Conservation (phyloP, 805 yeast genomes). For the Candida chilensis region DNA sequence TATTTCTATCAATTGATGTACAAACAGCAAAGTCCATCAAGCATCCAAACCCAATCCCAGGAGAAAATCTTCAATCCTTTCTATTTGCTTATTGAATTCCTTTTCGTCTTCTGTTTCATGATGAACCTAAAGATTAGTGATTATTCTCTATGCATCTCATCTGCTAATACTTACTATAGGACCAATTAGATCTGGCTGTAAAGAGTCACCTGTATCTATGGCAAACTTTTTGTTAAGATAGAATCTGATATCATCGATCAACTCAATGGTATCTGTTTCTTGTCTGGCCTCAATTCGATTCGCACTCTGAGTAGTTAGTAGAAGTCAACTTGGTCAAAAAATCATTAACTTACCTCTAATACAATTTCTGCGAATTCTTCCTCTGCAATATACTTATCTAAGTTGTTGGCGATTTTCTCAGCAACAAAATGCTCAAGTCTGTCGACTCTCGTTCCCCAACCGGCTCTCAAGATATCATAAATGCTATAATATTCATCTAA, state of each 20-base stretch:
- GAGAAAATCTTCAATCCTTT: conserved; percentile 27
- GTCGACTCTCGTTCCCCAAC: conserved; percentile 61
- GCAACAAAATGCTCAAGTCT: conserved; percentile 60
- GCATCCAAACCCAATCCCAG: conserved; percentile 31
- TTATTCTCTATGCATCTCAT: conserved; percentile 5
- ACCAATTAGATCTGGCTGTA: conserved; percentile 3
- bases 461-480: conserved; percentile 50
- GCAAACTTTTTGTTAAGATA: conserved; percentile 35
- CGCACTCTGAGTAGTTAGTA: conserved; percentile 43
- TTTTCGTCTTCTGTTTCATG: conserved; percentile 19
- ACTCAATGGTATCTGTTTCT: conserved; percentile 72
- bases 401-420: conserved; percentile 40
- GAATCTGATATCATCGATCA: conserved; percentile 69
- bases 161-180: conserved; percentile 10
- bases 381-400: conserved; percentile 24
- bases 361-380: conserved; percentile 27
- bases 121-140: conserved; percentile 8
- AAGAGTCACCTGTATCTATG: conserved; percentile 13
- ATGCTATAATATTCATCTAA: conserved; percentile 22
- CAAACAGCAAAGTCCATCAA: too few relatives aligned
- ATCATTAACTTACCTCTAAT: conserved; percentile 12
- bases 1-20: too few relatives aligned
- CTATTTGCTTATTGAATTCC: conserved; percentile 15
- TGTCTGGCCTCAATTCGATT: conserved; percentile 48
- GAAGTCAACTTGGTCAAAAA: too few relatives aligned